Conservation (phyloP, 768 basidiomycete species). For the Panellus pusillus region DNA sequence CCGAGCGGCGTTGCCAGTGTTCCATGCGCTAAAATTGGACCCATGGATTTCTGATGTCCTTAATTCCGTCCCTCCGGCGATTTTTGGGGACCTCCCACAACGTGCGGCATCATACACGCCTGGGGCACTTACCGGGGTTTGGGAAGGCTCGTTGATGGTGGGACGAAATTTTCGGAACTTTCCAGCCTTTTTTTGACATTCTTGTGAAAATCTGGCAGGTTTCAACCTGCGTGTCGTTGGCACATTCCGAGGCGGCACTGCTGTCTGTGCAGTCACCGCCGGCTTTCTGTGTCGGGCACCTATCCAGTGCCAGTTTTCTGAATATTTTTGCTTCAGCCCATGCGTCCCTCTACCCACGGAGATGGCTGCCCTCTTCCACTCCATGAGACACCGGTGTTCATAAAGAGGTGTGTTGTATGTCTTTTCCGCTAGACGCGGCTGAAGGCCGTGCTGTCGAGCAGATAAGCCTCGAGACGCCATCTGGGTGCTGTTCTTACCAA, state of each 20-base stretch:
- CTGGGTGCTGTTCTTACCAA: constrained; percentile 27
- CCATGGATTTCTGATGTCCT: constrained; percentile 12
- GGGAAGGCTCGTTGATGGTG: constrained; percentile 66
- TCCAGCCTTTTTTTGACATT: constrained; percentile 1
- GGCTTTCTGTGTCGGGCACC: constrained; percentile 45
- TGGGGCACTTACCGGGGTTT: constrained; percentile 53
- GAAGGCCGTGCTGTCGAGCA: neutral
- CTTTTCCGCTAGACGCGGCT: too few species aligned
- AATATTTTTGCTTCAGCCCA: constrained; percentile 44
- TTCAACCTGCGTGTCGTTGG: constrained; percentile 12
- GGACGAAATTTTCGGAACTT: constrained; percentile 14
- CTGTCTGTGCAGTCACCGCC: neutral
- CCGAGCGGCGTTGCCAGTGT: constrained; percentile 6
- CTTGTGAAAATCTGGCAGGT: constrained; percentile 2
- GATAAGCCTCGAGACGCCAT: constrained; percentile 18
- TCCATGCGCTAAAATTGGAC: neutral
- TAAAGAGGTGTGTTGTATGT: neutral
- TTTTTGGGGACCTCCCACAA: constrained; percentile 19
- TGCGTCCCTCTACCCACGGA: constrained; percentile 30
- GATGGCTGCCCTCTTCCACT: neutral
- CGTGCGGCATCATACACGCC: constrained; percentile 31
- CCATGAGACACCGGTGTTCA: neutral
- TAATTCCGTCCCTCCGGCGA: constrained; percentile 4
- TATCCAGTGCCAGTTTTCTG: constrained; percentile 49
- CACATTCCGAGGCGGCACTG: constrained; percentile 8